These are phyloP conservation scores for Centrapalus pauciflorus DNA, from an alignment of 129 eudicot species.

Conservation along the genomic window DNA sequence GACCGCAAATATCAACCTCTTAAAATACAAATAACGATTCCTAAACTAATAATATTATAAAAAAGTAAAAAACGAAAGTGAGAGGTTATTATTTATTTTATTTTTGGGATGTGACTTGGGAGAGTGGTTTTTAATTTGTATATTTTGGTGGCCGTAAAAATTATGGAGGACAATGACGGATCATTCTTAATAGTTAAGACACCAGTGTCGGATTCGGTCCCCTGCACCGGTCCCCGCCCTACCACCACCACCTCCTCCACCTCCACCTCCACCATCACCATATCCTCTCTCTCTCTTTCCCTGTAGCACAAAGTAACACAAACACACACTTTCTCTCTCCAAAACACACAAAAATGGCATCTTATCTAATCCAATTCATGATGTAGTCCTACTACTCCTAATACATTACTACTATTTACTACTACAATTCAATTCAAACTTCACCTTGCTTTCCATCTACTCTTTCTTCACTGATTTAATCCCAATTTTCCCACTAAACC, in stretches of 20 bases:
- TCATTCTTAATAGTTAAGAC: slow-evolving; percentile 42
- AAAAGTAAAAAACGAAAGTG: background rate
- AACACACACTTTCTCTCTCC: slow-evolving; percentile 9
- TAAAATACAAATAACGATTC: no score
- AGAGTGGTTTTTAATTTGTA: background rate
- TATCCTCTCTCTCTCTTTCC: slow-evolving; percentile 4
- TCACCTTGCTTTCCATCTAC: slow-evolving; percentile 45
- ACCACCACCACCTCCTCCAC: background rate
- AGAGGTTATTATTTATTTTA: background rate
- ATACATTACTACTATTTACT: background rate
- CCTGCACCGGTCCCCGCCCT: slow-evolving; percentile 42
- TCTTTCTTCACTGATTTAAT: background rate
- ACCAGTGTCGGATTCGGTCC: slow-evolving; percentile 42
- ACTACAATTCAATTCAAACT: slow-evolving; percentile 10
- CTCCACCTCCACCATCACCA: background rate
- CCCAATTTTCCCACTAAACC: background rate
- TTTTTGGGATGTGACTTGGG: background rate
- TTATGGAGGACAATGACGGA: slow-evolving; percentile 50
- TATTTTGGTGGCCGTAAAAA: slow-evolving; percentile 22
- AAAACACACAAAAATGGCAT: slow-evolving; percentile 8
- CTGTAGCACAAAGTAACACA: no score
- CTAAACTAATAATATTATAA: no score
- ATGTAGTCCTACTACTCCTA: background rate
- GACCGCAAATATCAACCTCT: no score
- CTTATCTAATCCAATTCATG: slow-evolving; percentile 8